Conservation (phyloP, 2,329 filamentous ascomycete species). For the Rhexocercosporidium sp. region DNA sequence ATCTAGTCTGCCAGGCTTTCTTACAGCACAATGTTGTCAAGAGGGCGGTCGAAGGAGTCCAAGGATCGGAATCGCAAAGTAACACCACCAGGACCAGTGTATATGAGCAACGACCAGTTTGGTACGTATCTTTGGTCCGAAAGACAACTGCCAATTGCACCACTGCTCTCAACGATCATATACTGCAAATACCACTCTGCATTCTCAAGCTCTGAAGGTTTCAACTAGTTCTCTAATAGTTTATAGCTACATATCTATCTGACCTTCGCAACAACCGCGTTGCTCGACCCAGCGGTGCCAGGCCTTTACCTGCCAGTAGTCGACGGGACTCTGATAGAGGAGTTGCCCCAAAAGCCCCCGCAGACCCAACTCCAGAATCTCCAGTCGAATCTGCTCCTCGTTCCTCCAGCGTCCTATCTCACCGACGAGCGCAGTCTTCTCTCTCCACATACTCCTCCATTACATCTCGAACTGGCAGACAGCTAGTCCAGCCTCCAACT, state of each 20-base stretch:
- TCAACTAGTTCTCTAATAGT: constrained; percentile 24
- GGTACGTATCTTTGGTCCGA: constrained; percentile 50
- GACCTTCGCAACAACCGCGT: constrained; percentile 72
- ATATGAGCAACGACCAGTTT: constrained; percentile 72
- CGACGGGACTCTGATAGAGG: constrained; percentile 44
- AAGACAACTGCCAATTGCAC: constrained; percentile 13
- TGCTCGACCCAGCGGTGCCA: constrained; percentile 71
- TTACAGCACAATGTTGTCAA: constrained; percentile 33
- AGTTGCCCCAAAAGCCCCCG: constrained; percentile 39
- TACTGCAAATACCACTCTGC: not conserved
- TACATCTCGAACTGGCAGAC: constrained; percentile 39
- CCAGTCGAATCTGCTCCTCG: constrained; percentile 32
- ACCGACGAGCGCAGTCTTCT: constrained; percentile 38
- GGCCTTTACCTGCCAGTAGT: constrained; percentile 60
- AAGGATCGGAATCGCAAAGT: constrained; percentile 54
- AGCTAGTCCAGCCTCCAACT: constrained; percentile 36
- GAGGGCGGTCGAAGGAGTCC: constrained; percentile 43
- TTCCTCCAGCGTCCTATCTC: constrained; percentile 38
- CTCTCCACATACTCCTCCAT: constrained; percentile 39
- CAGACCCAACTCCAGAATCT: constrained; percentile 24
- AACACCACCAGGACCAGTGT: constrained; percentile 64
- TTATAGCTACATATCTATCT: constrained; percentile 70
- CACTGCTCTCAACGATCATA: not conserved
- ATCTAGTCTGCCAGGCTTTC: not conserved
- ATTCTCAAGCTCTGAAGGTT: not conserved